phyloP scores from a whole-genome alignment of 768 basidiomycete genomes.

The Rhodosporidiobolus sp. region DNA sequence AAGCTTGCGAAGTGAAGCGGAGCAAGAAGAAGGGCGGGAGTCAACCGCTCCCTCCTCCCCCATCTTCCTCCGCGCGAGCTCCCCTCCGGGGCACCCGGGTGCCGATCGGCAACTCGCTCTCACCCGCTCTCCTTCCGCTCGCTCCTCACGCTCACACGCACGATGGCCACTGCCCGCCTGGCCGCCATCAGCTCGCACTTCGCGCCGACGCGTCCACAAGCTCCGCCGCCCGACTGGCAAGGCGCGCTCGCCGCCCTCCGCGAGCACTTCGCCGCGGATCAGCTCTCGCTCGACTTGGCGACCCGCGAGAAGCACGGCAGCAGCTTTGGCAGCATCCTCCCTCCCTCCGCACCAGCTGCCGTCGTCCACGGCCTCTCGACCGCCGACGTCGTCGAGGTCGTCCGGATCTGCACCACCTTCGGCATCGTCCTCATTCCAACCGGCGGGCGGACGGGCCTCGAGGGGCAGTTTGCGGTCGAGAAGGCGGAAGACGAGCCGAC shows the following conservation, averaged over 20 bases:
- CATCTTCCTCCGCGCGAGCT: too few relatives aligned
- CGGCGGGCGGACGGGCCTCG: conserved; percentile 78
- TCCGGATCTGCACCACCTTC: conserved; percentile 69
- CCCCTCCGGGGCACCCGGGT: too few relatives aligned
- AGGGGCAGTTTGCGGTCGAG: conserved; percentile 64
- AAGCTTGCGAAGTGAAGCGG: too few relatives aligned
- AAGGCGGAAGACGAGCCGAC: background rate
- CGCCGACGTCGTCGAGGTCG: conserved; percentile 73
- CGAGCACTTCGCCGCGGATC: conserved; percentile 5
- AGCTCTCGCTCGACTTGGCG: conserved; percentile 29
- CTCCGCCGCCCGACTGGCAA: conserved; percentile 1
- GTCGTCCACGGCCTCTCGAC: conserved; percentile 58
- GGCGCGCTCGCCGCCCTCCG: conserved; percentile 5
- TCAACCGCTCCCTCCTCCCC: too few relatives aligned
- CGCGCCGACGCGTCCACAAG: background rate
- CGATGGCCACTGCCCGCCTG: background rate
- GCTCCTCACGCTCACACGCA: background rate
- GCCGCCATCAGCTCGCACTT: conserved; percentile 5
- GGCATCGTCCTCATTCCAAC: conserved; percentile 72
- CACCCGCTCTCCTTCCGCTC: background rate
- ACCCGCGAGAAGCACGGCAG: conserved; percentile 13
- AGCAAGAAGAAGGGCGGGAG: too few relatives aligned
- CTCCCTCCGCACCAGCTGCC: conserved; percentile 1
- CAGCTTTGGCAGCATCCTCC: conserved; percentile 14
- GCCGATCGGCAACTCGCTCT: background rate